Conservation (phyloP, 331 rosid species). For the Quercus tomentella region DNA sequence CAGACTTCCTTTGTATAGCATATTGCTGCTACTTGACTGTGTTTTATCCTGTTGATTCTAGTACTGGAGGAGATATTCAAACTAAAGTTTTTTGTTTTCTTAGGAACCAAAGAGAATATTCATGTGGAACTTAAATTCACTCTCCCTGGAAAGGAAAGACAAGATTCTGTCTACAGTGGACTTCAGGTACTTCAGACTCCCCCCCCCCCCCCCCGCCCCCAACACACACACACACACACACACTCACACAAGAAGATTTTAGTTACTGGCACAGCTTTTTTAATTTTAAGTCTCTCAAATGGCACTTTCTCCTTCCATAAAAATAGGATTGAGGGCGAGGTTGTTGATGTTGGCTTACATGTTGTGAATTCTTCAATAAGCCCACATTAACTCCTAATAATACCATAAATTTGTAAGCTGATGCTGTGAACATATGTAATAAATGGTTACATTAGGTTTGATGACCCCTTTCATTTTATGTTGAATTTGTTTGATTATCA, state of each 20-base stretch:
- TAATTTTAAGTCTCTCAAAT: not conserved
- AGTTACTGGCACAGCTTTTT: not conserved
- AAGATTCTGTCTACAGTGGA: slow-evolving; percentile 91
- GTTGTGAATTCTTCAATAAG: not conserved
- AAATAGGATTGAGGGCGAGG: no score
- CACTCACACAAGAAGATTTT: not conserved
- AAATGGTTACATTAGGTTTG: not conserved
- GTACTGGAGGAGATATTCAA: not conserved
- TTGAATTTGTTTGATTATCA: not conserved
- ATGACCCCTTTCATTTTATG: not conserved
- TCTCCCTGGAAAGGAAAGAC: slow-evolving; percentile 95
- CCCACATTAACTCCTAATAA: no score
- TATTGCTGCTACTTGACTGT: slow-evolving; percentile 13
- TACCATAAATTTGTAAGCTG: no score
- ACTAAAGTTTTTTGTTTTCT: slow-evolving; percentile 3
- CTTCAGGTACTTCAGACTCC: slow-evolving; percentile 55
- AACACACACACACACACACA: no score
- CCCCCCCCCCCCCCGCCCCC: no score
- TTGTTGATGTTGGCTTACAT: not conserved
- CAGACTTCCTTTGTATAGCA: slow-evolving; percentile 4
- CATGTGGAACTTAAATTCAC: slow-evolving; percentile 61
- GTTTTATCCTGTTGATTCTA: not conserved
- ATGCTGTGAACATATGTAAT: not conserved
- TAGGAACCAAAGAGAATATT: slow-evolving; percentile 50
- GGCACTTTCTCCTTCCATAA: no score